Conservation (phyloP, 208 protist species). For the Angomonas desouzai region DNA sequence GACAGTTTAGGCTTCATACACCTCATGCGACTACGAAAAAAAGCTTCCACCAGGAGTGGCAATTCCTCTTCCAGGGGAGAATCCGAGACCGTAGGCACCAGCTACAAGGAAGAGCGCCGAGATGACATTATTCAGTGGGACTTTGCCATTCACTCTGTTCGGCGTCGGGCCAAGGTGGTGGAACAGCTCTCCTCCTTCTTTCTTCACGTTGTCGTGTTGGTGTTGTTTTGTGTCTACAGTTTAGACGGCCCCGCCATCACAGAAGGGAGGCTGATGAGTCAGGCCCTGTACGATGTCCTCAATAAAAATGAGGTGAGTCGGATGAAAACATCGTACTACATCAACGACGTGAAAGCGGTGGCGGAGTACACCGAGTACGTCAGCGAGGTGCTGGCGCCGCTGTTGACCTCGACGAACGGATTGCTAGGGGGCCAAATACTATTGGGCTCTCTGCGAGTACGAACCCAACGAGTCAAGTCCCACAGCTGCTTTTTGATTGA, state of each 20-base stretch:
- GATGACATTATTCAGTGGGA: constrained; percentile 23
- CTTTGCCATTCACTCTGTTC: constrained; percentile 24
- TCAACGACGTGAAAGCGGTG: constrained; percentile 19
- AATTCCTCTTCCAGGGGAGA: neutral
- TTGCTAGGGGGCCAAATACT: constrained; percentile 22
- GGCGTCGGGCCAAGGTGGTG: constrained; percentile 13
- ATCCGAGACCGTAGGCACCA: neutral
- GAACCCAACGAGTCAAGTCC: constrained; percentile 27
- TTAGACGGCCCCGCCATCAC: constrained; percentile 16
- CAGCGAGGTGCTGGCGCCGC: constrained; percentile 21
- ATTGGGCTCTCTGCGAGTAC: constrained; percentile 27
- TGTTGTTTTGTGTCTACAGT: constrained; percentile 32
- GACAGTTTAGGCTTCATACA: too few species aligned
- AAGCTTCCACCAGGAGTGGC: neutral
- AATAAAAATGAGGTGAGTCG: constrained; percentile 12
- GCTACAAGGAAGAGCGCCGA: neutral
- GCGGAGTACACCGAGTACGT: constrained; percentile 32
- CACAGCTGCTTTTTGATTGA: constrained; percentile 22
- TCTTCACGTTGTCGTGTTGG: constrained; percentile 20
- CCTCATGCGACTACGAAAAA: constrained; percentile 7
- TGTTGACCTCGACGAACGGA: constrained; percentile 15
- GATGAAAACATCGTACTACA: constrained; percentile 15
- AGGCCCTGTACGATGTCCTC: constrained; percentile 15
- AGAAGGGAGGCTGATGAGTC: constrained; percentile 3
- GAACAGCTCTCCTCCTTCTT: constrained; percentile 13